A percentile compares a stretch with the other conserved stretches of the same genome.
These are phyloP conservation scores for sorghum (Sorghum bicolor) DNA, from an alignment of 176 grass and related monocot species.

Conservation along the genomic window DNA sequence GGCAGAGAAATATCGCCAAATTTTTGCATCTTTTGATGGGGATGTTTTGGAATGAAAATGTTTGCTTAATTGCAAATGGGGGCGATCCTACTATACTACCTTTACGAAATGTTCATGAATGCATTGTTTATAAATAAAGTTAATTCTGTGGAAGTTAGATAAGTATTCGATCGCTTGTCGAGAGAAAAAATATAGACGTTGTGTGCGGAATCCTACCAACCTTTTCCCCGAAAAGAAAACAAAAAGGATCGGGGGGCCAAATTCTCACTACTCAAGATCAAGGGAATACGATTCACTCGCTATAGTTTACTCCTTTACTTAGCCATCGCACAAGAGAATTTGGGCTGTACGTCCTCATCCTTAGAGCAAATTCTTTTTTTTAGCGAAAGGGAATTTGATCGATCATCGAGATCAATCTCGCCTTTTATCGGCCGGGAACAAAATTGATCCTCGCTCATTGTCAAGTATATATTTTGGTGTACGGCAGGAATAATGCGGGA, in stretches of 20 bases:
- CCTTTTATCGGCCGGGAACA: slow-evolving; percentile 19
- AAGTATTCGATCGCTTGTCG: slow-evolving; percentile 21
- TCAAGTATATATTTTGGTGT: slow-evolving; percentile 62
- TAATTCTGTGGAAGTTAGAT: slow-evolving; percentile 6
- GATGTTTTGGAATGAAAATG: background rate
- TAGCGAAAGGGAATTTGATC: slow-evolving; percentile 39
- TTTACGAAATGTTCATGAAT: background rate
- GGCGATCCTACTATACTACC: background rate
- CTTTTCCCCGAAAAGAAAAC: slow-evolving; percentile 41
- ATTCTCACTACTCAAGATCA: slow-evolving; percentile 21
- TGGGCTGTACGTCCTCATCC: slow-evolving; percentile 19
- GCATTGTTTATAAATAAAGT: background rate
- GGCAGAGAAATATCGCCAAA: background rate
- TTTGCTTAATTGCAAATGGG: slow-evolving; percentile 12
- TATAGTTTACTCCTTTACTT: slow-evolving; percentile 42
- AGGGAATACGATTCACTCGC: slow-evolving; percentile 50
- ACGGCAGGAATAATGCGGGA: slow-evolving; percentile 37
- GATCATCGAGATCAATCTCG: background rate
- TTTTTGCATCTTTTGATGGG: background rate
- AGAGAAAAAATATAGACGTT: slow-evolving; percentile 3
- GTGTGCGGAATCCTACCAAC: slow-evolving; percentile 47
- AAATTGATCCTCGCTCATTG: slow-evolving; percentile 36
- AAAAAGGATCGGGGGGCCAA: slow-evolving; percentile 10
- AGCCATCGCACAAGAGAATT: slow-evolving; percentile 48
- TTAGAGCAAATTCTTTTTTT: slow-evolving; percentile 4